phyloP scores from a whole-genome alignment of 306 rosid genomes.

The Malus asiatica region DNA sequence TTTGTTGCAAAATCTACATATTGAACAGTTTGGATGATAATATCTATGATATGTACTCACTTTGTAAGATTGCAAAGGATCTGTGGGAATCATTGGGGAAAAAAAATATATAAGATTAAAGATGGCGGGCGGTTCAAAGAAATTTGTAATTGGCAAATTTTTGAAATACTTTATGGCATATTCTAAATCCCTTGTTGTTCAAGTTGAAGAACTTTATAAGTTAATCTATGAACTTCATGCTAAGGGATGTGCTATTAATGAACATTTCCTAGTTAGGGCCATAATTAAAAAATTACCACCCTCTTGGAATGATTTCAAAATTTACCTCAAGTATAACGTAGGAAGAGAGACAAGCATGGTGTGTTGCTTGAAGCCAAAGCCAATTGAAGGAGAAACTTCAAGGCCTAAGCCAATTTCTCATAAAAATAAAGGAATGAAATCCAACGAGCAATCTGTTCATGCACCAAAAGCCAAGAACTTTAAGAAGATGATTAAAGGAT shows the following conservation, averaged over 20 bases:
- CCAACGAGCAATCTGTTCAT: no score
- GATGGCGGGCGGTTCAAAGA: not conserved
- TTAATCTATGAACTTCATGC: not conserved
- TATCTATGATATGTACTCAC: not conserved
- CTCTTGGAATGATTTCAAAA: not conserved
- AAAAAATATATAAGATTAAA: not conserved
- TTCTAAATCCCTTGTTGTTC: not conserved
- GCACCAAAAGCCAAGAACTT: not conserved
- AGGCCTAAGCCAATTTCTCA: not conserved
- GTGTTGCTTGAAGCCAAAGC: not conserved
- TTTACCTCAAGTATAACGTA: not conserved
- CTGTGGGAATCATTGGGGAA: not conserved
- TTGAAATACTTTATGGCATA: not conserved
- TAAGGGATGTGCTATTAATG: not conserved
- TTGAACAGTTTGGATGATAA: not conserved
- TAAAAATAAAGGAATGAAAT: not conserved
- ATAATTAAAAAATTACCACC: not conserved
- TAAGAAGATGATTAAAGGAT: not conserved
- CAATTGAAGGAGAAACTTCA: not conserved
- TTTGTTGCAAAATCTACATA: not conserved
- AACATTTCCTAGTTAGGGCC: not conserved
- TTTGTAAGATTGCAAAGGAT: not conserved
- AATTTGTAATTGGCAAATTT: not conserved
- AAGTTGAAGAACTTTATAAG: not conserved
- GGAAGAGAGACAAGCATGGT: not conserved